A percentile compares a stretch with the other conserved stretches of the same genome.
phyloP scores from a whole-genome alignment of 2,329 filamentous ascomycete genomes.

The Penicillium expansum region DNA sequence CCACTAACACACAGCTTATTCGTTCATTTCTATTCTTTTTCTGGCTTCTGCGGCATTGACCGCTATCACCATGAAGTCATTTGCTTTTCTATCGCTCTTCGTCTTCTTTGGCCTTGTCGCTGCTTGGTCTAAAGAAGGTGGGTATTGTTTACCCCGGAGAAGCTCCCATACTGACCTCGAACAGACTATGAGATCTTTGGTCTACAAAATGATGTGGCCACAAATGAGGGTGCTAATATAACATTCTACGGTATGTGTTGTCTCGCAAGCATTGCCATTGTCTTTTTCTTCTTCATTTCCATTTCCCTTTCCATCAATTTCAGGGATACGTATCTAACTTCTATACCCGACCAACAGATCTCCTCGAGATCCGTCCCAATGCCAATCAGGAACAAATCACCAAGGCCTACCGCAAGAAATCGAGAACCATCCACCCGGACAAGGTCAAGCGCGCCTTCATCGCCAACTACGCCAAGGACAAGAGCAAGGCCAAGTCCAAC shows the following conservation, averaged over 20 bases:
- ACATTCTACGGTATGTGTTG: conserved; percentile 73
- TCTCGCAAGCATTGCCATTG: background rate
- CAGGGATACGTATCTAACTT: background rate
- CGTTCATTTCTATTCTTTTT: conserved; percentile 5
- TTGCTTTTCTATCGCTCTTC: conserved; percentile 64
- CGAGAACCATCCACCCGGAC: conserved; percentile 82
- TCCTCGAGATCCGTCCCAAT: conserved; percentile 70
- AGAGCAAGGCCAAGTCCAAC: conserved; percentile 50
- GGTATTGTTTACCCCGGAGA: conserved; percentile 25
- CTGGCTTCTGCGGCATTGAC: conserved; percentile 25
- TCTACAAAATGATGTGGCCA: conserved; percentile 78
- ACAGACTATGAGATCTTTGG: conserved; percentile 97
- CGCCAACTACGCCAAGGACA: conserved; percentile 61
- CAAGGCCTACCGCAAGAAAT: conserved; percentile 89
- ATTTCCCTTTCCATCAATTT: background rate
- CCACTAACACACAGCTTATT: conserved; percentile 10
- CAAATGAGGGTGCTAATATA: conserved; percentile 70
- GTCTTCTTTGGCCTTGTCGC: conserved; percentile 65
- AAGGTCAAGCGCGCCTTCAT: conserved; percentile 86
- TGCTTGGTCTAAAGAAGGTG: conserved; percentile 85
- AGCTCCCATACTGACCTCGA: background rate
- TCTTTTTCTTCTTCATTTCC: background rate
- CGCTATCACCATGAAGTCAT: conserved; percentile 62
- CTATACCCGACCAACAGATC: conserved; percentile 51
- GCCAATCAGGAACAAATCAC: conserved; percentile 85